Evolutionary conservation across 768 basidiomycete genomes (phyloP), one percentile per base, ranked within the genome.

Genomic region (Calocybe indica): DNA sequence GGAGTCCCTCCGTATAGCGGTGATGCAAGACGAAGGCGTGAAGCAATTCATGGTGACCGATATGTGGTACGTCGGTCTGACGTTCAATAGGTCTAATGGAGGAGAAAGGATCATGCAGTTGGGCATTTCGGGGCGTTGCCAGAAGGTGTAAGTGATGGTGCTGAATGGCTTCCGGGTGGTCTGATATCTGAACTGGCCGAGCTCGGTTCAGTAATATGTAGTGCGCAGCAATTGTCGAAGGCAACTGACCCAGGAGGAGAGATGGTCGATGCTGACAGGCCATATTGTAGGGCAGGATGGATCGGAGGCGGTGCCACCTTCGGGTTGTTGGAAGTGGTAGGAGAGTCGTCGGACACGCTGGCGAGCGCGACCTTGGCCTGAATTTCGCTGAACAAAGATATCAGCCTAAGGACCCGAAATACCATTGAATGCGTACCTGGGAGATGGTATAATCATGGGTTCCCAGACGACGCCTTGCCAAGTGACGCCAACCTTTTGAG

Each of bases 21-120:
- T 77, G 28, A 75, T 72, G 54, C 68, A 69, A 6, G 73, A 75
- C 2, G 72, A 66, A 1, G 75, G 75, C 5, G 71, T 73, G 52
- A 77, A 76, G 53, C 73, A 74, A 54, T 77, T 76, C 62, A 74
- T 58, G 45, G 62, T 68, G 15, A 76, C 73, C 10, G 70, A 66
- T 15, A 78, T 71, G 46, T 69, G 70, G 40, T 75, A 75, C 11
- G 69, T 61, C 3, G 64, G 63, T 28, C 65, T 62, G n/a, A 60
- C 52, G 37, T 56, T 53, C 22, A 45, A 54, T 29, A 57, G 42
- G 54, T 55, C 59, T 11, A 59, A 54, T 38, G 70, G 68, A 33
- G 67, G 59, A 7, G 59, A 56, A 36, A 73, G 56, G 3, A 67
- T 56, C 72, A 73, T 74, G 38, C 63, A 63, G 46, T 71, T 73